Base-by-base conservation (phyloP, 2,329 filamentous ascomycete genomes). In the Aspergillus sp. region DNA sequence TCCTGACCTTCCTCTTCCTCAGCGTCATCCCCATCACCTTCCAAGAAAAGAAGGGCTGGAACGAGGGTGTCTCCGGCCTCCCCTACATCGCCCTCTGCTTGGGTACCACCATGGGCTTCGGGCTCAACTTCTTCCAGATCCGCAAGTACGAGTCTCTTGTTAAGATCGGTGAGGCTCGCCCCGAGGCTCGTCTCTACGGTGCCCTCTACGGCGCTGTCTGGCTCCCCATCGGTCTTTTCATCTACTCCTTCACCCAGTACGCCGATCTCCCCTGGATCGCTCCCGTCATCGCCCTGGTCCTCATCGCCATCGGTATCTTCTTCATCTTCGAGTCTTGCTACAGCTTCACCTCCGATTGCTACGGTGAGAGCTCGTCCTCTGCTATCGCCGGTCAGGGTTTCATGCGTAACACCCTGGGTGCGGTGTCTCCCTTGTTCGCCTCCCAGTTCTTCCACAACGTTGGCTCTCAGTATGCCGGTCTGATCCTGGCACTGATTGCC, bases 161-260 rank as follows among this genome's bases (percentile, higher is more conserved):
- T 39, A 67, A 74, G 10, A 67, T 69, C 17, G 36, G 47, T 7
- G 32, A 63, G n/a, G 68, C 80, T n/a, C 70, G 76, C 0, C 80
- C 80, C 3, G 80, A 82, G 60, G 72, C 72, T n/a, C 78, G 80
- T 19, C 76, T 82, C 2, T 82, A 82, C 64, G 80, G 80, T n/a
- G 79, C 80, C 53, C 77, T 82, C 67, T 81, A 73, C 63, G 81
- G 81, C 23, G 78, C 80, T 23, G 64, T 81, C 62, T 81, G 75
- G 73, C 73, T 82, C 12, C 81, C 81, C 13, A 68, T 82, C 48
- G 81, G 81, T 15, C 76, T 83, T 2, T 82, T 82, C 74, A 81
- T 84, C 69, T 84, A 84, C 76, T 78, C 75, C 41, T 84, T 84
- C 74, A 83, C 81, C 1, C 82, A 84, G 67, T 84, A 84, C 68